A percentile compares a stretch with the other conserved stretches of the same genome.
phyloP scores from a whole-genome alignment of 2,329 filamentous ascomycete species.

The Calonectria naviculata region DNA sequence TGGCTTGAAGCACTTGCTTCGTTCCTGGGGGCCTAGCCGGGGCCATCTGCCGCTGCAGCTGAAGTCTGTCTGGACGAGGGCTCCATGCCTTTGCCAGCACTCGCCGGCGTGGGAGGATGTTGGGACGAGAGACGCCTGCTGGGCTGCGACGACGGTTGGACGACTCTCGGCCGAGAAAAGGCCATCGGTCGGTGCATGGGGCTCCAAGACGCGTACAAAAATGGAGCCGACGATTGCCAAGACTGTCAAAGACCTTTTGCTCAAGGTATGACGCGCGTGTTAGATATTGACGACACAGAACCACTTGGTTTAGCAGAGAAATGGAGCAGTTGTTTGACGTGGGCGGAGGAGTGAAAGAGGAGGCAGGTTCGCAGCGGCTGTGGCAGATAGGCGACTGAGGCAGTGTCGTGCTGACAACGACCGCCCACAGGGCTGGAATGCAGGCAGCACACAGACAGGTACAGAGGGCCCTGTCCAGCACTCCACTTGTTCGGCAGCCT shows the following conservation, averaged over 20 bases:
- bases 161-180: background rate
- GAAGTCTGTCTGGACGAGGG: background rate
- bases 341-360: background rate
- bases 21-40: background rate
- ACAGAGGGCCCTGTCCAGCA: background rate
- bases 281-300: background rate
- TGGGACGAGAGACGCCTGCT: background rate
- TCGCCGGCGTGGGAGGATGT: background rate
- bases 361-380: background rate
- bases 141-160: background rate
- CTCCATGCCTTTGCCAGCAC: background rate
- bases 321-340: background rate
- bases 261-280: constrained; percentile 4
- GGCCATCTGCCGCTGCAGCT: background rate
- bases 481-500: background rate
- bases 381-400: constrained; percentile 7
- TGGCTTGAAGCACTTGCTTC: constrained; percentile 8
- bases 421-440: background rate
- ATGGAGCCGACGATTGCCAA: background rate
- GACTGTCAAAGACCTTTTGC: background rate
- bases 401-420: constrained; percentile 9
- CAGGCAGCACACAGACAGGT: background rate
- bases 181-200: background rate
- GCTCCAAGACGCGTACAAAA: constrained; percentile 6
- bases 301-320: background rate